Evolutionary conservation across 2,329 filamentous ascomycete genomes (phyloP), one percentile per base, ranked within the genome.

Genomic region (Aspergillus hortae): DNA sequence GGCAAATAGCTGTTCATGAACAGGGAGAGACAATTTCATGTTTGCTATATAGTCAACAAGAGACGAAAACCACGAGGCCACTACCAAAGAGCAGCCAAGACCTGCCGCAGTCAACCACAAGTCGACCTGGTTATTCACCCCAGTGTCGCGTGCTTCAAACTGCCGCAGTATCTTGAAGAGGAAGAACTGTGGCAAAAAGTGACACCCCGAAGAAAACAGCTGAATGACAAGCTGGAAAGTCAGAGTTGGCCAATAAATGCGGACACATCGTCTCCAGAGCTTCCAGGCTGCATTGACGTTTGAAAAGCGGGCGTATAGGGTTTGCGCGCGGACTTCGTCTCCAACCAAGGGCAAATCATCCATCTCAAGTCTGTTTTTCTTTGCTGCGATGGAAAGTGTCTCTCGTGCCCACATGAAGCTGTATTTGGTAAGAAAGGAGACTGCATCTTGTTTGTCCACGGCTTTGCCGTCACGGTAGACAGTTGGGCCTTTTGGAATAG

Each of bases 161-260:
- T 81, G 76, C 27, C 77, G 76, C n/a, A 92, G 79, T 6, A 91
- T 77, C 45, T 80, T 79, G 46, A 86, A 74, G 56, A 88, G 83
- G 32, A 84, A 79, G 68, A 84, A 82, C 62, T 89, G 88, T 1
- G 88, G 88, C 0, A 81, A 77, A 53, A 90, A 84, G 53, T 82
- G 83, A n/a, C 85, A 59, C 27, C 84, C 60, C 10, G 81, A 78
- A 25, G 77, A 74, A 17, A 77, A 56, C 0, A 82, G 55, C 4
- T 83, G 82, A 12, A 87, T 63, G 4, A 70, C 40, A 75, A 83
- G 85, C 68, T 90, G 87, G 11, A 80, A 53, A 4, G 75, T 60
- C 40, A 90, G 75, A 1, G 72, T 65, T 33, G 66, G 65, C 57
- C 80, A 80, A 64, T 89, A 85, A 1, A 80, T 79, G 44, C 75